phyloP scores from a whole-genome alignment of 164 flowering plant species.

The Tetracentron sinense region DNA sequence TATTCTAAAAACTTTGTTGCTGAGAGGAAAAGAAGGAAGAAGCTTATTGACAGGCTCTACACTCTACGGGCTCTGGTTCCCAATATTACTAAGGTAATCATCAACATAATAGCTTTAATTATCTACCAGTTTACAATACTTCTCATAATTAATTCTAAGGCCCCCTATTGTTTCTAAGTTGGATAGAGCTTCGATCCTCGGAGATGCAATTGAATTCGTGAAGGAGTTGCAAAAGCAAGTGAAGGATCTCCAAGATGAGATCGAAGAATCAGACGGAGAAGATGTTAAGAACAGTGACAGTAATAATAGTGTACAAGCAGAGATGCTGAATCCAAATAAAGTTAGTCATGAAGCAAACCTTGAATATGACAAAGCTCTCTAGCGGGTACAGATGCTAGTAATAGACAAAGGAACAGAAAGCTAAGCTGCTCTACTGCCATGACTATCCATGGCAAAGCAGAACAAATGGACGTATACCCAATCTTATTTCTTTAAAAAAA shows the following conservation, averaged over 20 bases:
- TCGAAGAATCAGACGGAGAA: constrained; percentile 66
- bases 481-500: constrained; percentile 23
- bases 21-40: constrained; percentile 94
- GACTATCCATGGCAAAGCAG: constrained; percentile 5
- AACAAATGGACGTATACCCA: constrained; percentile 19
- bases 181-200: too few species aligned
- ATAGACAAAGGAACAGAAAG: too few species aligned
- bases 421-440: constrained; percentile 9
- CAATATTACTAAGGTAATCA: constrained; percentile 70
- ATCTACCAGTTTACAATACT: too few species aligned
- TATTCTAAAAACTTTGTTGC: constrained; percentile 77
- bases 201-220: constrained; percentile 69
- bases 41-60: constrained; percentile 82
- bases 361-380: constrained; percentile 25
- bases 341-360: constrained; percentile 14
- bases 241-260: constrained; percentile 75
- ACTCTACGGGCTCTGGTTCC: constrained; percentile 81
- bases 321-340: constrained; percentile 21
- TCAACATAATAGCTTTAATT: not conserved
- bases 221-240: constrained; percentile 73
- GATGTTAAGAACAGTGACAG: constrained; percentile 14
- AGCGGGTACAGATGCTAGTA: constrained; percentile 20
- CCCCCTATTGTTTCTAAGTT: too few species aligned
- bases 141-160: too few species aligned
- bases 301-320: constrained; percentile 25